Percentiles rank a stretch among this genome's conserved stretches.
Conservation (phyloP, 2,329 filamentous ascomycete species). For the Hypoxylon sp. region DNA sequence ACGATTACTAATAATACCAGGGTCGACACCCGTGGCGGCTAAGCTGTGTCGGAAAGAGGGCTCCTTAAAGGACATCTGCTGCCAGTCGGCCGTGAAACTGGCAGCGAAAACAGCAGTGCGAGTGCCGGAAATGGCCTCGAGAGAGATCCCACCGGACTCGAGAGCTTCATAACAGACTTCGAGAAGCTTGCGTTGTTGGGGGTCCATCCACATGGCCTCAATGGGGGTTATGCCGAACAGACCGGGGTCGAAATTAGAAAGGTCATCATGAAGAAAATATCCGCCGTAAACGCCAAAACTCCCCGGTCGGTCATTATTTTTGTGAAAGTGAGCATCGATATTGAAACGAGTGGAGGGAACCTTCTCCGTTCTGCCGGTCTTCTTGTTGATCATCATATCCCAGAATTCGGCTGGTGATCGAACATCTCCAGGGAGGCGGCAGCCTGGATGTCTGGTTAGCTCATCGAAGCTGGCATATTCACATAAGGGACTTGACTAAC, state of each 20-base stretch:
- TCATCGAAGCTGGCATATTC: neutral
- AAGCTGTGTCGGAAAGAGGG: conserved; percentile 21
- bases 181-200: conserved; percentile 54
- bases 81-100: conserved; percentile 30
- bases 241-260: conserved; percentile 50
- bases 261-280: conserved; percentile 25
- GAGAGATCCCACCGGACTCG: conserved; percentile 50
- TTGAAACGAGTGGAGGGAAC: conserved; percentile 35
- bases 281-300: conserved; percentile 21
- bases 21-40: conserved; percentile 23
- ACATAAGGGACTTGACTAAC: conserved; percentile 3
- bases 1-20: conserved; percentile 27
- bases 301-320: conserved; percentile 25
- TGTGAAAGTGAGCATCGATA: conserved; percentile 32
- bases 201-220: conserved; percentile 57
- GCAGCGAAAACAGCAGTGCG: conserved; percentile 43
- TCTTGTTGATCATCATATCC: conserved; percentile 35
- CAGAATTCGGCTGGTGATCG: conserved; percentile 30
- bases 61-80: conserved; percentile 38
- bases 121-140: conserved; percentile 43
- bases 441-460: conserved; percentile 23
- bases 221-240: conserved; percentile 54
- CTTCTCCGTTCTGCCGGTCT: conserved; percentile 35
- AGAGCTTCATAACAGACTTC: conserved; percentile 57
- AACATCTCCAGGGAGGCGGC: conserved; percentile 36